A percentile compares a stretch with the other conserved stretches of the same genome.
Conservation (phyloP, 495 filamentous ascomycete genomes). For the Staphylotrichum tortipilum region DNA sequence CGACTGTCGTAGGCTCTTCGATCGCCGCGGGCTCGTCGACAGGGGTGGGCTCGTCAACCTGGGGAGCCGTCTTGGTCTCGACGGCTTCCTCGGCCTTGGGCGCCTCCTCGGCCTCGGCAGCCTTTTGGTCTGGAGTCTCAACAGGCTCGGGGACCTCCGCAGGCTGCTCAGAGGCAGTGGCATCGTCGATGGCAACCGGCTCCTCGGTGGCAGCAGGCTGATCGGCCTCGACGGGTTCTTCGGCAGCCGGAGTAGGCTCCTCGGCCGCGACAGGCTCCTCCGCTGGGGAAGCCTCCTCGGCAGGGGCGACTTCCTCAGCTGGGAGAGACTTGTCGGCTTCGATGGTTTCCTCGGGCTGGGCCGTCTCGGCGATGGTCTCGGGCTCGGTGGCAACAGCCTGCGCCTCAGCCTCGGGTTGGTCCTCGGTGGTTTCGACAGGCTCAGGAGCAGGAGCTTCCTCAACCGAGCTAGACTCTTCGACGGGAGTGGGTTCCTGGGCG, state of each 20-base stretch:
- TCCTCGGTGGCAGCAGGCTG: conserved; percentile 1
- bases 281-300: conserved; percentile 2
- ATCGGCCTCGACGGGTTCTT: background rate
- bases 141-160: background rate
- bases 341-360: conserved; percentile 1
- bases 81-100: background rate
- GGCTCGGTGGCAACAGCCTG: conserved; percentile 3
- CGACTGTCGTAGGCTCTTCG: too few relatives aligned
- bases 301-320: background rate
- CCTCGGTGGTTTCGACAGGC: background rate
- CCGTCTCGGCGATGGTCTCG: conserved; percentile 8
- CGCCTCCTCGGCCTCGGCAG: background rate
- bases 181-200: background rate
- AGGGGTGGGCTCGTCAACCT: conserved; percentile 6
- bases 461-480: background rate
- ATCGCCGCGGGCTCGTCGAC: background rate
- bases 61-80: background rate
- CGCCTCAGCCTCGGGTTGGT: background rate
- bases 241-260: background rate
- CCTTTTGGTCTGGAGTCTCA: background rate
- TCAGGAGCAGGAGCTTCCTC: conserved; percentile 7
- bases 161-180: background rate
- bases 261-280: conserved; percentile 9
- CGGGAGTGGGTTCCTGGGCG: background rate
- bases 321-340: too few relatives aligned